Percentiles rank a stretch among this genome's conserved stretches.
These are phyloP conservation scores for Penicillium brasilianum DNA, from an alignment of 2,329 filamentous ascomycete species.

Conservation along the genomic window DNA sequence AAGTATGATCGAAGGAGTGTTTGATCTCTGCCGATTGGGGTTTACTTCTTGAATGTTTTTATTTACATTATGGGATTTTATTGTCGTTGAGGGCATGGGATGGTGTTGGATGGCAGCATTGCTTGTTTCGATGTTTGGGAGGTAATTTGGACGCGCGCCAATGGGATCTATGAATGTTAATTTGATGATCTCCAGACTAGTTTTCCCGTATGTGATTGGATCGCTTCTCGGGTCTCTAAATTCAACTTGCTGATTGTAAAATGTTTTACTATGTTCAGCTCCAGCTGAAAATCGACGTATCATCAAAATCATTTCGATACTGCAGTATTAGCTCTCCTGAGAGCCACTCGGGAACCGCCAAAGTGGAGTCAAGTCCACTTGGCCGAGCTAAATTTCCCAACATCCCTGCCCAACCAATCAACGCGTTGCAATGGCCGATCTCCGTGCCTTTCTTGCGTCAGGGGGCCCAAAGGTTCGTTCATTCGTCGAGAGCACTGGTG, in stretches of 20 bases:
- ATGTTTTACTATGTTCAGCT: not conserved
- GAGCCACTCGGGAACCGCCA: slow-evolving; percentile 21
- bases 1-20: slow-evolving; percentile 23
- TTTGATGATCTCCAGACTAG: not conserved
- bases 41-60: slow-evolving; percentile 15
- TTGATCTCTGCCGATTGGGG: not conserved
- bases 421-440: not conserved
- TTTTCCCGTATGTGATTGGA: not conserved
- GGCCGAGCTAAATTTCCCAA: slow-evolving; percentile 4
- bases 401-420: slow-evolving; percentile 1
- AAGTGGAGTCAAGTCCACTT: slow-evolving; percentile 19
- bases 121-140: not conserved
- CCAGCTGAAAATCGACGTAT: not conserved
- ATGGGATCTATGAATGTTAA: not conserved
- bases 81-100: not conserved
- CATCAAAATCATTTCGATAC: slow-evolving; percentile 12
- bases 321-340: not conserved
- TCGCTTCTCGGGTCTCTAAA: too few relatives aligned
- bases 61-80: not conserved
- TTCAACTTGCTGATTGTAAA: too few relatives aligned
- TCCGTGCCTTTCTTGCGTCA: slow-evolving; percentile 1
- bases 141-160: not conserved
- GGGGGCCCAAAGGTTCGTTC: not conserved
- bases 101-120: not conserved
- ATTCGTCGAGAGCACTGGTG: not conserved